These are phyloP conservation scores for Metschnikowia lochheadii DNA, from an alignment of 805 yeast genomes.

Conservation along the genomic window DNA sequence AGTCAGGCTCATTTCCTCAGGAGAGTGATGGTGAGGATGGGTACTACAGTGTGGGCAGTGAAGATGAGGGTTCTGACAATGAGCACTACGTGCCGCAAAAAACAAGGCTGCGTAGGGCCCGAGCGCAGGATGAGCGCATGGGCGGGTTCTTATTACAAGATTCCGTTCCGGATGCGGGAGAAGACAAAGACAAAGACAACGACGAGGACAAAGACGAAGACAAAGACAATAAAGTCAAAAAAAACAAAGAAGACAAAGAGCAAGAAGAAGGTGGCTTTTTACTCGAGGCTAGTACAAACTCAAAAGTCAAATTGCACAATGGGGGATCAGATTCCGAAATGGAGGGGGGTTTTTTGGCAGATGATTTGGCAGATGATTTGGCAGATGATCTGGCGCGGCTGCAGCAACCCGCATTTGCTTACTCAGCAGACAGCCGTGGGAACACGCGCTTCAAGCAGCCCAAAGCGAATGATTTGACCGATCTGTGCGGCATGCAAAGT, in stretches of 20 bases:
- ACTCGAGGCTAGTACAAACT: too few relatives aligned
- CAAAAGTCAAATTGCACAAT: too few relatives aligned
- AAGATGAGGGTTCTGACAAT: constrained; percentile 11
- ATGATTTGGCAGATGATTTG: not conserved
- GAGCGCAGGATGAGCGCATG: constrained; percentile 1
- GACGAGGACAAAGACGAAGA: not conserved
- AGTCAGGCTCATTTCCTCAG: too few relatives aligned
- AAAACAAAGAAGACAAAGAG: too few relatives aligned
- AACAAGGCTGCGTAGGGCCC: not conserved
- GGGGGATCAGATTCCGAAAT: too few relatives aligned
- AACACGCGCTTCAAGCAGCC: not conserved
- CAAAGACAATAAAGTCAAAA: not conserved
- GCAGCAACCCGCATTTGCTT: too few relatives aligned
- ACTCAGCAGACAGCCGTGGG: too few relatives aligned
- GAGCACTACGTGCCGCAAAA: constrained; percentile 10
- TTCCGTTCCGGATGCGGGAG: not conserved
- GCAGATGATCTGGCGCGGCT: not conserved
- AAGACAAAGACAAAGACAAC: not conserved
- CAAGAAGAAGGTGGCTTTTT: too few relatives aligned
- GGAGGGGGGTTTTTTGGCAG: constrained; percentile 24
- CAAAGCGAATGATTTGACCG: not conserved
- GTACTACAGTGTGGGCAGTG: constrained; percentile 21
- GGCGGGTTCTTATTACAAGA: constrained; percentile 7
- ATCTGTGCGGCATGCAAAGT: not conserved
- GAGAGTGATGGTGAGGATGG: constrained; percentile 15